These are phyloP conservation scores for Phytomonas francai DNA, from an alignment of 208 protist species.

Conservation along the genomic window DNA sequence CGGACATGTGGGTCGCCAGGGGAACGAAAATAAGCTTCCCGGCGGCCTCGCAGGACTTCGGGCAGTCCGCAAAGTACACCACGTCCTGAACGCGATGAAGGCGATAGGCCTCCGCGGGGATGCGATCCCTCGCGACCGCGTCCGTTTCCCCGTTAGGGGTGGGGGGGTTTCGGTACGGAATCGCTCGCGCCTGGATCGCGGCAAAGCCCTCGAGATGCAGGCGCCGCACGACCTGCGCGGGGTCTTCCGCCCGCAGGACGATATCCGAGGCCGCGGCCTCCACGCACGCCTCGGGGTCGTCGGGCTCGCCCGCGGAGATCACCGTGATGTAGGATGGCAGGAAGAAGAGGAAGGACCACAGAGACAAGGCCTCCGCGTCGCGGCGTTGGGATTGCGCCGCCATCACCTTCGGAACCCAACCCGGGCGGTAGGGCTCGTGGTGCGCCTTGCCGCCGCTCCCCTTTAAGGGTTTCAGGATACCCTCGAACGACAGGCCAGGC, in stretches of 20 bases:
- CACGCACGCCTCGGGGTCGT: constrained; percentile 18
- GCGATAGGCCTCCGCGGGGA: neutral
- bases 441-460: neutral
- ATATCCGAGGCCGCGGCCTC: constrained; percentile 13
- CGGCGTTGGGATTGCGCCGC: neutral
- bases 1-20: constrained; percentile 15
- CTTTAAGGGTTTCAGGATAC: neutral
- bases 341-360: constrained; percentile 27
- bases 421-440: neutral
- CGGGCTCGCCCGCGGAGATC: constrained; percentile 26
- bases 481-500: neutral
- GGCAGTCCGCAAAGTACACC: constrained; percentile 33
- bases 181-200: constrained; percentile 9
- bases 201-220: constrained; percentile 19
- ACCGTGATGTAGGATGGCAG: constrained; percentile 22
- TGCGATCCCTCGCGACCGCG: constrained; percentile 6
- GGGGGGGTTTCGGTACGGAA: neutral
- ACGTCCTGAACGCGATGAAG: constrained; percentile 14
- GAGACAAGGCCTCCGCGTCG: constrained; percentile 16
- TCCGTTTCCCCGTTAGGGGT: constrained; percentile 5
- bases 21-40: constrained; percentile 35
- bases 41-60: constrained; percentile 15
- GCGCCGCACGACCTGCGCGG: constrained; percentile 8
- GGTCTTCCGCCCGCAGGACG: constrained; percentile 19
- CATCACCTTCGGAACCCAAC: neutral